Percentiles rank a stretch among this genome's conserved stretches.
Conservation (phyloP, 305 asterid genomes). For the Fraxinus ornus region DNA sequence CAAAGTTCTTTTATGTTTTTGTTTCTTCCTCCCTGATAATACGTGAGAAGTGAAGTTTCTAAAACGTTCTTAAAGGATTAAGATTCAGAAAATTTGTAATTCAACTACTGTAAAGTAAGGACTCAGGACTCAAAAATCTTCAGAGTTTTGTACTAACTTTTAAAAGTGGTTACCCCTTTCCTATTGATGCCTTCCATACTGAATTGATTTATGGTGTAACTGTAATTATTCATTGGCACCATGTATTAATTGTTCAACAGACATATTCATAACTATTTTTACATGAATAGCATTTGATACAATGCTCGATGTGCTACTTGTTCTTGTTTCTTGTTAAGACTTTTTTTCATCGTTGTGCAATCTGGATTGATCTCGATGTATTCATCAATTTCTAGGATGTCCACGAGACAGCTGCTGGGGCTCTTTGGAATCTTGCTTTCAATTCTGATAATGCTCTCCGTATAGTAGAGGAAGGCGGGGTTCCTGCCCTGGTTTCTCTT, state of each 20-base stretch:
- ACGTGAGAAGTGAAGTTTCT: not conserved
- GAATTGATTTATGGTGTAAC: not conserved
- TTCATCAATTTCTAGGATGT: slow-evolving; percentile 62
- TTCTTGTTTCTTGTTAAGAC: not conserved
- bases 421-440: slow-evolving; percentile 97
- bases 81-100: not conserved
- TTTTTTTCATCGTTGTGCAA: not conserved
- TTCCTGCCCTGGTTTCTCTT: slow-evolving; percentile 70
- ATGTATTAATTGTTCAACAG: not conserved
- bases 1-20: not conserved
- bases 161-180: not conserved
- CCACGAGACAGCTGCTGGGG: slow-evolving; percentile 97
- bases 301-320: not conserved
- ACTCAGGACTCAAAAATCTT: not conserved
- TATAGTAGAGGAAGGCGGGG: slow-evolving; percentile 95
- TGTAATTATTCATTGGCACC: slow-evolving; percentile 11
- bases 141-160: not conserved
- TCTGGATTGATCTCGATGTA: not conserved
- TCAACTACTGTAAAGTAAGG: not conserved
- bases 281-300: not conserved
- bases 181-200: not conserved
- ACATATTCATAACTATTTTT: not conserved
- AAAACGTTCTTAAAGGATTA: not conserved
- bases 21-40: not conserved
- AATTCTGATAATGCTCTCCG: slow-evolving; percentile 89